Percentiles rank a stretch among this genome's conserved stretches.
Evolutionary conservation across 208 protist genomes (phyloP).

Genomic region (Entamoeba histolytica): DNA sequence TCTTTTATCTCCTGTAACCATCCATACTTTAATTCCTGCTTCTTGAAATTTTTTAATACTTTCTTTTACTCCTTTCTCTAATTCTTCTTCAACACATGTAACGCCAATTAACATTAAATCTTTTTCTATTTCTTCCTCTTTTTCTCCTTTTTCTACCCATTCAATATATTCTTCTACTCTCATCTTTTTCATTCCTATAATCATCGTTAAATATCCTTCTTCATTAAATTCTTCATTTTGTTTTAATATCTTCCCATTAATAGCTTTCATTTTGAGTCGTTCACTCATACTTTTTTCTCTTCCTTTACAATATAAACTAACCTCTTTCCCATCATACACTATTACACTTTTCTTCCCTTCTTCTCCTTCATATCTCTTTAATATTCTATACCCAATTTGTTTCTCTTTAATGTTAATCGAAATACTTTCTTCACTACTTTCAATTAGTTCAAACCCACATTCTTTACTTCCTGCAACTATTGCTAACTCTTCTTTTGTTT

Average conservation of each 20-base stretch:
- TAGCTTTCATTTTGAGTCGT: not conserved
- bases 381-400: not conserved
- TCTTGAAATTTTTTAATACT: constrained; percentile 31
- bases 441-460: not conserved
- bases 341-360: not conserved
- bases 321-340: not conserved
- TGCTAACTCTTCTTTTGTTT: not conserved
- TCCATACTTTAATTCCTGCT: constrained; percentile 68
- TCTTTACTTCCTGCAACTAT: not conserved
- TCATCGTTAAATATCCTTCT: not conserved
- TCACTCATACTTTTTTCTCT: not conserved
- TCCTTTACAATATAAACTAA: not conserved
- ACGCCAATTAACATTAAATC: constrained; percentile 1
- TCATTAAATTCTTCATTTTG: not conserved
- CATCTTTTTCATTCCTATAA: not conserved
- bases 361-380: not conserved
- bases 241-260: not conserved
- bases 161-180: not conserved
- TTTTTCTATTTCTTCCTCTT: not conserved
- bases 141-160: not conserved
- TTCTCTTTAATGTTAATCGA: not conserved
- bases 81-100: constrained; percentile 32
- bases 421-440: not conserved
- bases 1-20: constrained; percentile 94
- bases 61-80: constrained; percentile 35